These are phyloP conservation scores for Claviceps spartinae DNA, from an alignment of 2,329 filamentous ascomycete species.

Conservation along the genomic window DNA sequence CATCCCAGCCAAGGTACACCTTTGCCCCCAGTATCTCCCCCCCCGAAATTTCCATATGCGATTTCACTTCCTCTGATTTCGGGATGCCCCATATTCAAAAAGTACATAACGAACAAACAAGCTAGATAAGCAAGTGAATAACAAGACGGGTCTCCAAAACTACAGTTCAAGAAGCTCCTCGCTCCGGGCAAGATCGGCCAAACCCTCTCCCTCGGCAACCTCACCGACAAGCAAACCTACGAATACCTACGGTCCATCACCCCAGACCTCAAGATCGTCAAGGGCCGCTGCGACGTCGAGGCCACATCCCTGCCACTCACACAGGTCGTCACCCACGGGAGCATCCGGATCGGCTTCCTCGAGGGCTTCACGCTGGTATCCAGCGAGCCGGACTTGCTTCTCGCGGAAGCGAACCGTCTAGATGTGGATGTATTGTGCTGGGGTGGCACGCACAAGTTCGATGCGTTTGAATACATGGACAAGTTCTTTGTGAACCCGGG, in stretches of 20 bases:
- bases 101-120: neutral
- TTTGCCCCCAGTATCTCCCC: slow-evolving; percentile 5
- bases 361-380: slow-evolving; percentile 57
- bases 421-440: slow-evolving; percentile 58
- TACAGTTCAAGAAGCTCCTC: slow-evolving; percentile 72
- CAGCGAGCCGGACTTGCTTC: slow-evolving; percentile 50
- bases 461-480: slow-evolving; percentile 61
- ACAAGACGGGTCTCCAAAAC: neutral
- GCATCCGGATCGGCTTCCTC: slow-evolving; percentile 51
- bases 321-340: slow-evolving; percentile 52
- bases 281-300: slow-evolving; percentile 53
- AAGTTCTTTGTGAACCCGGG: slow-evolving; percentile 62
- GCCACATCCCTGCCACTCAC: slow-evolving; percentile 51
- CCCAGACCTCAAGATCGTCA: slow-evolving; percentile 58
- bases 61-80: neutral
- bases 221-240: slow-evolving; percentile 68
- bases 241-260: slow-evolving; percentile 65
- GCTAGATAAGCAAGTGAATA: neutral
- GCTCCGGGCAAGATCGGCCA: slow-evolving; percentile 74
- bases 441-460: slow-evolving; percentile 55
- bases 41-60: neutral
- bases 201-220: slow-evolving; percentile 66
- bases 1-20: slow-evolving; percentile 71
- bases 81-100: neutral
- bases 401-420: slow-evolving; percentile 54